Percentiles rank a stretch among this genome's conserved stretches.
These are phyloP conservation scores for Phytophthora crassamura DNA, from an alignment of 352 stramenopile genomes.

Conservation along the genomic window DNA sequence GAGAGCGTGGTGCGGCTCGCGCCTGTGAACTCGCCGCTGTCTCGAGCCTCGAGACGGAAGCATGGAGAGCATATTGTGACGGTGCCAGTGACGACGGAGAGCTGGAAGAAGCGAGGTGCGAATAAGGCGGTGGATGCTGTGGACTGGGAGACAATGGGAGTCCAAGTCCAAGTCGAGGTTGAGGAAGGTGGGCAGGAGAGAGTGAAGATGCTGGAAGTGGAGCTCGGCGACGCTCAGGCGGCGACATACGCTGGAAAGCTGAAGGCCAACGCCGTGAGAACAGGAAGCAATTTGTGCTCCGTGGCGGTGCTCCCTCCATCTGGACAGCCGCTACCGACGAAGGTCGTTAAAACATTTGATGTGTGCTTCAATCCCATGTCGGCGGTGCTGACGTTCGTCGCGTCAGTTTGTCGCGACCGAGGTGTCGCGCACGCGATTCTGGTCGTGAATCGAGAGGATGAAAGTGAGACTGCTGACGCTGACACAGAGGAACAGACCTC, in stretches of 20 bases:
- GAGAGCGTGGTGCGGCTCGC: conserved; percentile 64
- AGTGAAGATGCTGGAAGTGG: conserved; percentile 49
- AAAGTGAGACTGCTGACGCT: not conserved
- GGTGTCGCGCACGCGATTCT: conserved; percentile 20
- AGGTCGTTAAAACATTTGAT: conserved; percentile 25
- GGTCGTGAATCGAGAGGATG: conserved; percentile 4
- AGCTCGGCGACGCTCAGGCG: conserved; percentile 35
- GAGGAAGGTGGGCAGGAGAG: conserved; percentile 8
- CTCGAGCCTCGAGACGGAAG: conserved; percentile 39
- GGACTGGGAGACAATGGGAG: conserved; percentile 29
- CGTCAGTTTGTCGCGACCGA: conserved; percentile 22
- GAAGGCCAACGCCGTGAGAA: conserved; percentile 9
- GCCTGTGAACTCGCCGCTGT: conserved; percentile 51
- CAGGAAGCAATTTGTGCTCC: conserved; percentile 12
- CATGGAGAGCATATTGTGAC: conserved; percentile 59
- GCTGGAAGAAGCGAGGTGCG: not conserved
- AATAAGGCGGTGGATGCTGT: conserved; percentile 1
- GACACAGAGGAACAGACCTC: not conserved
- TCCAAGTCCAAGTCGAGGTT: conserved; percentile 7
- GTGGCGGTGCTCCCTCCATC: conserved; percentile 33
- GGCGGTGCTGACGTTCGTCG: conserved; percentile 36
- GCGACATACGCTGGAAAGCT: conserved; percentile 9
- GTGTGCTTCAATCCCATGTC: conserved; percentile 49
- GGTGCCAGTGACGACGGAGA: conserved; percentile 14
- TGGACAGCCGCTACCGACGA: conserved; percentile 12